A percentile compares a stretch with the other conserved stretches of the same genome.
Conservation (phyloP, 2,329 filamentous ascomycete genomes). For the Penicillium sp. region DNA sequence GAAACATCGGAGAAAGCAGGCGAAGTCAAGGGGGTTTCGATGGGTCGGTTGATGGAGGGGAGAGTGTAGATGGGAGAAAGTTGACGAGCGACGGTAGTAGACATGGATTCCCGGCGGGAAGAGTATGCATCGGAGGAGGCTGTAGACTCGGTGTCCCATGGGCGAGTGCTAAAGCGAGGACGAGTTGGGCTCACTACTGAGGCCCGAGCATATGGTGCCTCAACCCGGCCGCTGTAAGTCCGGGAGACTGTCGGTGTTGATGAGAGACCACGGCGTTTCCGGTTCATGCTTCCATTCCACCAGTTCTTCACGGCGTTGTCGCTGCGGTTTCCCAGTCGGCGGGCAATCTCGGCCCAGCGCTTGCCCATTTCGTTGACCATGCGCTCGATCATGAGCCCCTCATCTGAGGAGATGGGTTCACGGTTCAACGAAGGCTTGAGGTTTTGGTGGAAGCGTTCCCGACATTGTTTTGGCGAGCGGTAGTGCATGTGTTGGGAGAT, state of each 20-base stretch:
- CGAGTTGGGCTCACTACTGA: slow-evolving; percentile 32
- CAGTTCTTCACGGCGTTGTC: slow-evolving; percentile 98
- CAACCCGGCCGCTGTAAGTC: slow-evolving; percentile 39
- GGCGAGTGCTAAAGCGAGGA: slow-evolving; percentile 29
- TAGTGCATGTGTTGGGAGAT: slow-evolving; percentile 75
- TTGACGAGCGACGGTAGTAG: slow-evolving; percentile 24
- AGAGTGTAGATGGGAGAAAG: slow-evolving; percentile 42
- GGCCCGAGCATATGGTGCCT: slow-evolving; percentile 39
- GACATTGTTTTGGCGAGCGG: slow-evolving; percentile 89
- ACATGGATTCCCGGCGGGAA: slow-evolving; percentile 27
- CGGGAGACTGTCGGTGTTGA: slow-evolving; percentile 34
- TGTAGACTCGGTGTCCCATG: slow-evolving; percentile 19
- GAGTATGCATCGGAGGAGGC: slow-evolving; percentile 17
- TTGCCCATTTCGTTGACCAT: slow-evolving; percentile 78
- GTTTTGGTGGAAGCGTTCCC: slow-evolving; percentile 92
- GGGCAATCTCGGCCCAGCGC: slow-evolving; percentile 90
- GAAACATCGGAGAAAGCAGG: slow-evolving; percentile 66
- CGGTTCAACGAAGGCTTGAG: slow-evolving; percentile 75
- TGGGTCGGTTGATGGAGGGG: slow-evolving; percentile 37
- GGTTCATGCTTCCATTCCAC: slow-evolving; percentile 94
- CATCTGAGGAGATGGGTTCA: slow-evolving; percentile 69
- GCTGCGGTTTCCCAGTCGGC: slow-evolving; percentile 77
- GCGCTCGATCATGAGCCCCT: slow-evolving; percentile 71
- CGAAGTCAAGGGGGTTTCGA: slow-evolving; percentile 63
- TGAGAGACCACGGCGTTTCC: slow-evolving; percentile 58